These are phyloP conservation scores for Pluteus cervinus DNA, from an alignment of 768 basidiomycete species.

Conservation along the genomic window DNA sequence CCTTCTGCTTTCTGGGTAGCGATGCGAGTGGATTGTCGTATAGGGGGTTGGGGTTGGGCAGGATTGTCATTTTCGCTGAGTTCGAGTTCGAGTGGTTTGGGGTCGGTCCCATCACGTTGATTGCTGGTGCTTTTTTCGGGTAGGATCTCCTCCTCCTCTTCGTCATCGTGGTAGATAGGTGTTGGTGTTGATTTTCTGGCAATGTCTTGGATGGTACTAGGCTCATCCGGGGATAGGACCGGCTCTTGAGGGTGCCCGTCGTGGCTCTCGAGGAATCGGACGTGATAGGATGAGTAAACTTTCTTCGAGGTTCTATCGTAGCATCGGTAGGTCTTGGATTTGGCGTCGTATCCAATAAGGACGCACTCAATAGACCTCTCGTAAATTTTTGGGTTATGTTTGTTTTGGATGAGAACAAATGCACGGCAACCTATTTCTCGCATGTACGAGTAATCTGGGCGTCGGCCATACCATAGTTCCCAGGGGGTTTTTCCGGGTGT, in stretches of 20 bases:
- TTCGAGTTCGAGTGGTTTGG: background rate
- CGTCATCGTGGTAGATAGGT: no score
- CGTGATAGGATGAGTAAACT: conserved; percentile 16
- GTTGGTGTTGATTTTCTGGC: background rate
- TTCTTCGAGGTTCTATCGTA: conserved; percentile 15
- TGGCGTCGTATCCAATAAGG: conserved; percentile 28
- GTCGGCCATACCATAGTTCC: conserved; percentile 11
- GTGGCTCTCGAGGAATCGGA: conserved; percentile 20
- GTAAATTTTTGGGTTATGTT: conserved; percentile 20
- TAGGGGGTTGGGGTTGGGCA: background rate
- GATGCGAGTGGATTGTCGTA: no score
- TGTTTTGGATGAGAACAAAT: conserved; percentile 17
- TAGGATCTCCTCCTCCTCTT: background rate
- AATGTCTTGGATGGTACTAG: background rate
- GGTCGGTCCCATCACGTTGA: background rate
- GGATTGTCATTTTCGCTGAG: background rate
- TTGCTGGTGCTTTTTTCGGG: background rate
- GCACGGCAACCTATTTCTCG: conserved; percentile 22
- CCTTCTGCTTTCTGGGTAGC: background rate
- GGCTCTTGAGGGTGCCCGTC: conserved; percentile 6
- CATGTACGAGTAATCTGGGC: conserved; percentile 19
- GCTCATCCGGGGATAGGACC: background rate
- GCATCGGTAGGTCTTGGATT: conserved; percentile 27
- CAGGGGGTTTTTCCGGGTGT: conserved; percentile 10
- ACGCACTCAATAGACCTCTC: conserved; percentile 23